These are phyloP conservation scores for Spiromastix sp. DNA, from an alignment of 2,329 filamentous ascomycete genomes.

Conservation along the genomic window DNA sequence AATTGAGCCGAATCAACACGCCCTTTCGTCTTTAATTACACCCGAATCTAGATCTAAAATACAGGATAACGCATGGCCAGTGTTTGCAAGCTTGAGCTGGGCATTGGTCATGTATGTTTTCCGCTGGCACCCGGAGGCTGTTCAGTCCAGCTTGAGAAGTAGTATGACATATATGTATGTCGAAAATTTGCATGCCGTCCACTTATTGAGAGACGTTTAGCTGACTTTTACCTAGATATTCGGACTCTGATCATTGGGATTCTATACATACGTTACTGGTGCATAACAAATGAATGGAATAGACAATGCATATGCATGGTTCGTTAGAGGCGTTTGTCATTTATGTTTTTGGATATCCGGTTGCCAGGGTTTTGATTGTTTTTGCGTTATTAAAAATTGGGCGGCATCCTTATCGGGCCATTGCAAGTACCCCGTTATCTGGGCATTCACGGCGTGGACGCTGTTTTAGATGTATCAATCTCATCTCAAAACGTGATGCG, in stretches of 20 bases:
- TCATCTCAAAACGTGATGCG: too few species aligned
- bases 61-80: constrained; percentile 72
- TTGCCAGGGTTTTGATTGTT: too few species aligned
- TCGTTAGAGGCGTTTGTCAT: too few species aligned
- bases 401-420: too few species aligned
- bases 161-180: constrained; percentile 97
- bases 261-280: constrained; percentile 72
- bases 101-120: constrained; percentile 93
- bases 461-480: too few species aligned
- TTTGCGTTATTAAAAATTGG: too few species aligned
- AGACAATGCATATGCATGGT: too few species aligned
- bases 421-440: too few species aligned
- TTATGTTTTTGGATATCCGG: too few species aligned
- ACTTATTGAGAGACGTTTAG: neutral
- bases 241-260: constrained; percentile 83
- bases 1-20: constrained; percentile 49
- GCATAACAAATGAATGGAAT: constrained; percentile 56
- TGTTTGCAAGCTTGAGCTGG: constrained; percentile 87
- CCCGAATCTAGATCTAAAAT: constrained; percentile 40
- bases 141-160: constrained; percentile 82
- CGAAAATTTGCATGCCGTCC: neutral
- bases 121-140: constrained; percentile 77
- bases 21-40: constrained; percentile 33
- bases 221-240: constrained; percentile 43
- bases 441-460: too few species aligned